Base-by-base conservation (phyloP, 345 rosid species). In the Populus nigra region DNA sequence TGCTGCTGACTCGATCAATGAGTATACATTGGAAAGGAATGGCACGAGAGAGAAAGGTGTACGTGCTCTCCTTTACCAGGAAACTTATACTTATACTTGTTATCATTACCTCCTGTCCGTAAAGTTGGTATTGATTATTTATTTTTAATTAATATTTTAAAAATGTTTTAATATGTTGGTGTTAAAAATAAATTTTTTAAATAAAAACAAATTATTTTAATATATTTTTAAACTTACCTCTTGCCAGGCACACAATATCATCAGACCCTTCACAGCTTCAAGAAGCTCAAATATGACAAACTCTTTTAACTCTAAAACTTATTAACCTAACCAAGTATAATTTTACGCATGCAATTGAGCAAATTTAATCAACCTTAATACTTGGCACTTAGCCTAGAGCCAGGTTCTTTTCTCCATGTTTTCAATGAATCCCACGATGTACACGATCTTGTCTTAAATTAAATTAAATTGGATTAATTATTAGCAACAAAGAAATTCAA, bases 1-100 rank as follows among this genome's bases (percentile, higher is more conserved):
- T 81, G 62, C 76, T 10, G 41, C 74, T 78, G 81, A 78, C 86
- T 74, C 67, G 1, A 71, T 72, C 15, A 1, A 2, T 10, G 12
- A 0, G 47, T 2, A 2, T 2, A 18, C 61, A 33, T 25, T 61
- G 1, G 12, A 11, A 62, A 68, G 53, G 27, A 43, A 69, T 15
- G 22, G 25, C 57, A 16, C 2, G 2, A 27, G 17, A 63, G 53
- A 7, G 65, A 82, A 82, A 75, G 63, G 63, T 27, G 55, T n/a
- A n/a, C n/a, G n/a, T 5, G 6, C 36, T 33, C 45, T 74, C 66
- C 73, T 75, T 73, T 74, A 20, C 41, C 1, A 18, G 13, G 13
- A 35, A 38, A 43, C 69, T 20, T 49, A 29, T 29, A 15, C 25
- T 5, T 8, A 29, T 29, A 15, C 25, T 5, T 8, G 29, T 23